phyloP scores from a whole-genome alignment of 2,329 filamentous ascomycete genomes.

The Diplodia mutila region DNA sequence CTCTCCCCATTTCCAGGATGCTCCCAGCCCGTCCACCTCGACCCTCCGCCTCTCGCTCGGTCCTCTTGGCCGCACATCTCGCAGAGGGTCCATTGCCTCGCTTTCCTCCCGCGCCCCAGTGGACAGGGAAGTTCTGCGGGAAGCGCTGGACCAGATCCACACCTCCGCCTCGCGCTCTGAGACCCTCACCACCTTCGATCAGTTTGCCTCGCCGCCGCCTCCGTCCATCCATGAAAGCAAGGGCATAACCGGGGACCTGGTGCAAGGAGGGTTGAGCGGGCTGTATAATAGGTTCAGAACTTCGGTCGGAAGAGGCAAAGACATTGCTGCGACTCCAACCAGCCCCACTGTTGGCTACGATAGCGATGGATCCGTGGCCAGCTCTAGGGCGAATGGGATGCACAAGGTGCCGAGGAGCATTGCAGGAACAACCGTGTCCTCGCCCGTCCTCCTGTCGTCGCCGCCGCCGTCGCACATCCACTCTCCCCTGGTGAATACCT shows the following conservation, averaged over 20 bases:
- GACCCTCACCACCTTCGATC: slow-evolving; percentile 89
- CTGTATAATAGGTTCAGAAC: slow-evolving; percentile 85
- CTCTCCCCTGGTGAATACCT: slow-evolving; percentile 42
- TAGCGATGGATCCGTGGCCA: slow-evolving; percentile 34
- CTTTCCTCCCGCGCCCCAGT: slow-evolving; percentile 39
- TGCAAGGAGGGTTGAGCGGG: slow-evolving; percentile 85
- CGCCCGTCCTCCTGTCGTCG: slow-evolving; percentile 41
- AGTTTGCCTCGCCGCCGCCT: slow-evolving; percentile 75
- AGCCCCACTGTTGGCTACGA: slow-evolving; percentile 39
- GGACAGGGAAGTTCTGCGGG: slow-evolving; percentile 24
- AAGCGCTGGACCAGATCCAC: slow-evolving; percentile 78
- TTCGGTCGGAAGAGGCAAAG: slow-evolving; percentile 73
- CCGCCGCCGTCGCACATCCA: slow-evolving; percentile 41
- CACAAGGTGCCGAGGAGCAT: slow-evolving; percentile 34
- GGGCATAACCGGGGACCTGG: slow-evolving; percentile 69
- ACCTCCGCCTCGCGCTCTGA: slow-evolving; percentile 83
- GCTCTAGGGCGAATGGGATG: slow-evolving; percentile 31
- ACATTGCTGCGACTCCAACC: slow-evolving; percentile 47
- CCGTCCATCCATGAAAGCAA: slow-evolving; percentile 67
- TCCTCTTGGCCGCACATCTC: slow-evolving; percentile 36
- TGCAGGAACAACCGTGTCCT: slow-evolving; percentile 38
- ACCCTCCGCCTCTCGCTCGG: slow-evolving; percentile 31
- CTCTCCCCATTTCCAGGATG: slow-evolving; percentile 33
- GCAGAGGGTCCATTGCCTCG: slow-evolving; percentile 45
- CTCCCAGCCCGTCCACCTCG: slow-evolving; percentile 32